Percentiles rank a stretch among this genome's conserved stretches.
Evolutionary conservation across 1,139 yeast genomes (phyloP).

Genomic region (Yamadazyma mexicana): DNA sequence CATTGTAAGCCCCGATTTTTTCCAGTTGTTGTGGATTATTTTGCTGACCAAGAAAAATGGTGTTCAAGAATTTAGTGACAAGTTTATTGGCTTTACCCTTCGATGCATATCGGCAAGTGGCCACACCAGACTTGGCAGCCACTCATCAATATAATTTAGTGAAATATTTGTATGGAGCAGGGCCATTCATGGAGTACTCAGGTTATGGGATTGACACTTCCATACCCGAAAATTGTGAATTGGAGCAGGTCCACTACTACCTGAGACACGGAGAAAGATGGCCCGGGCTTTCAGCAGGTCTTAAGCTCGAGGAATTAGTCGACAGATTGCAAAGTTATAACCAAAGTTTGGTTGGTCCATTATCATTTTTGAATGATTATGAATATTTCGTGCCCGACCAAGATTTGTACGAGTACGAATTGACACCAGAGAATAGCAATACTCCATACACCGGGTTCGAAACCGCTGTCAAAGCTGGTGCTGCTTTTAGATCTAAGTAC

Average conservation of each 20-base stretch:
- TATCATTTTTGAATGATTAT: constrained; percentile 27
- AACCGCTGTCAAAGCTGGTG: constrained; percentile 31
- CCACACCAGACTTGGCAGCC: constrained; percentile 30
- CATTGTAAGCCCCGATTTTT: no score
- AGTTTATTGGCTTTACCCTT: constrained; percentile 16
- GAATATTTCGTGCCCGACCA: constrained; percentile 24
- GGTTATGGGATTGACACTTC: constrained; percentile 37
- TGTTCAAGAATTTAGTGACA: constrained; percentile 11
- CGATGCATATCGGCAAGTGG: constrained; percentile 20
- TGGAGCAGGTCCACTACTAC: constrained; percentile 36
- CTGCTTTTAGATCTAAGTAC: constrained; percentile 31
- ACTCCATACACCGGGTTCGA: constrained; percentile 27
- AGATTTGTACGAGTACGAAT: constrained; percentile 28
- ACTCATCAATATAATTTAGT: constrained; percentile 31
- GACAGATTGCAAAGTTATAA: constrained; percentile 21
- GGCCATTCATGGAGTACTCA: constrained; percentile 35
- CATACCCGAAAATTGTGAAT: constrained; percentile 29
- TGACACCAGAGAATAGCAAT: constrained; percentile 24
- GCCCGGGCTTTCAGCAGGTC: constrained; percentile 30
- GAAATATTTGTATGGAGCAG: constrained; percentile 34
- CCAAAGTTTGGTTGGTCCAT: constrained; percentile 22
- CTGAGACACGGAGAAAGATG: constrained; percentile 41
- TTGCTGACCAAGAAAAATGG: not conserved
- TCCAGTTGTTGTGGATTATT: not conserved
- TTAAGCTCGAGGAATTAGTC: constrained; percentile 21